Evolutionary conservation across 116 monocot species (phyloP), one percentile per base, ranked within the genome.

Genomic region (Zostera marina): DNA sequence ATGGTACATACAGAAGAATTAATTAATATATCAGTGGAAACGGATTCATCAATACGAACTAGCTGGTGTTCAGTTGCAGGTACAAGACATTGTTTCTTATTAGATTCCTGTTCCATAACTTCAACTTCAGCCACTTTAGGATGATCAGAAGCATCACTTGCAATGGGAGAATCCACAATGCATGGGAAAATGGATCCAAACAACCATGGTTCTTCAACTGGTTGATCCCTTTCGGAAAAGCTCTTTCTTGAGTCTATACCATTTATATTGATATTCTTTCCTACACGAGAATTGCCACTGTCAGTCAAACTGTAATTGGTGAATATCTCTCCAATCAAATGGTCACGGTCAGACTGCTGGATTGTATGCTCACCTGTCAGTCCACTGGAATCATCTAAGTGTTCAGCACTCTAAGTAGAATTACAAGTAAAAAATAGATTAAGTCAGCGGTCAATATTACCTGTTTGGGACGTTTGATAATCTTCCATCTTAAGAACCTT

Each of bases 1-100:
- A 88, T 82, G 54, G 94, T 89, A 63, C 89, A 96, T 22, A 82
- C 66, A 42, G 89, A 89, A 4, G 94, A 88, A 62, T 85, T 96
- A 44, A 96, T 80, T 26, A 96, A 52, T 66, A 96, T 85, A 41
- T 80, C 66, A 46, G 77, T 88, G 9, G 77, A 79, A 52, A 67
- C 71, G 64, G 77, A 70, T 64, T 79, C 72, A 38, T 67, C 71
- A 41, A 47, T 15, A 59, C 2, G 44, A 63, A 42, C 56, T 47
- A 68, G 13, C 44, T 73, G 63, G 23, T 48, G 53, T 15, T 73
- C 77, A 52, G 72, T 66, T 41, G 70, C 64, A 65, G 56, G 26
- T 54, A 43, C 43, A 41, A 67, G 22, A 48, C 54, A 69, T 60
- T 79, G 74, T 19, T 42, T 66, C 14, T 60, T 69, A 49, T 47